These are phyloP conservation scores for Neurospora sp. DNA, from an alignment of 495 filamentous ascomycete species.

Conservation along the genomic window DNA sequence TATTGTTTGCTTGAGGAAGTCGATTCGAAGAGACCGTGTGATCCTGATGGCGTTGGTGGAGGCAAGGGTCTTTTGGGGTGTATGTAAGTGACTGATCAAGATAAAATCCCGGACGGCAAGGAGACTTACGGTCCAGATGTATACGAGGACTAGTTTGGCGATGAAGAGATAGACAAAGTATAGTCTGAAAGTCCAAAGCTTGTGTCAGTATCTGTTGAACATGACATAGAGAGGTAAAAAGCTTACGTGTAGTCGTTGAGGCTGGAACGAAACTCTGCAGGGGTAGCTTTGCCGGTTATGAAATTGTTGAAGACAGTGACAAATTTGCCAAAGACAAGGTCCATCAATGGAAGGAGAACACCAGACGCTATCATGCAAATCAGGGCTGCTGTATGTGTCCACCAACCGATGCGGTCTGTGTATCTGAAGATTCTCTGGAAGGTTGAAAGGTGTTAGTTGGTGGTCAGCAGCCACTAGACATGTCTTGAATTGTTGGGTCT, in stretches of 20 bases:
- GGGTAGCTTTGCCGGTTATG: background rate
- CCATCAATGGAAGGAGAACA: constrained; percentile 25
- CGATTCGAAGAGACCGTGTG: constrained; percentile 20
- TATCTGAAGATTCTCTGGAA: constrained; percentile 13
- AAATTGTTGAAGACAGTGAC: constrained; percentile 22
- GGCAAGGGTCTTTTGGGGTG: background rate
- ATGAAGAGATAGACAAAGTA: constrained; percentile 47
- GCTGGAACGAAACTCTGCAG: constrained; percentile 5
- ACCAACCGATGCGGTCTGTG: constrained; percentile 6
- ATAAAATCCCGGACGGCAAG: background rate
- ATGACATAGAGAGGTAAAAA: background rate
- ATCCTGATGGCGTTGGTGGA: constrained; percentile 14
- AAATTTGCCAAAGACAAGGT: constrained; percentile 23
- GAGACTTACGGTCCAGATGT: constrained; percentile 32
- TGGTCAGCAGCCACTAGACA: background rate
- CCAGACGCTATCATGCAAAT: constrained; percentile 20
- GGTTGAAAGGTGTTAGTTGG: background rate
- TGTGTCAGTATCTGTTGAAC: background rate
- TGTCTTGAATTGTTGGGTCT: background rate
- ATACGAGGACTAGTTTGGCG: constrained; percentile 37
- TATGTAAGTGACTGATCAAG: background rate
- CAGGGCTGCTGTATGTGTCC: constrained; percentile 5
- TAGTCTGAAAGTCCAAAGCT: constrained; percentile 7
- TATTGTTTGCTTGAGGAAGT: constrained; percentile 24
- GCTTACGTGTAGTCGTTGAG: constrained; percentile 11